Base-by-base conservation (phyloP, 768 basidiomycete species). In the Fistulinella prunicolor region DNA sequence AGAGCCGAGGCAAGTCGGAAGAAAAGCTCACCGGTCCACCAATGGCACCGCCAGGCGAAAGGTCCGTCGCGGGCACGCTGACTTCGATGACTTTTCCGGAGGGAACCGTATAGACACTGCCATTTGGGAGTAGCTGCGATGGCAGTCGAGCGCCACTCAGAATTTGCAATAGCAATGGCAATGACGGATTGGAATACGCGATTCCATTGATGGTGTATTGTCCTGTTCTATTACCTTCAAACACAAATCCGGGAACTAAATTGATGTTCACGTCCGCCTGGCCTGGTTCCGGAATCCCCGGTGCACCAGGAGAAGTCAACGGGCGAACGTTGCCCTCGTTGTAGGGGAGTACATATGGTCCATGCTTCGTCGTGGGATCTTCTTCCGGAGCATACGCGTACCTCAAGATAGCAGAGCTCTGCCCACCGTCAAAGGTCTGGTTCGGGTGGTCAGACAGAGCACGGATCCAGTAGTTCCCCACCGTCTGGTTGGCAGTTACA, bases 391-490 rank as follows among this genome's bases (percentile, higher is more conserved):
- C 65, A 24, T 57, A 61, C 10, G 13, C 19, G 32, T 63, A 61
- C 29, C 55, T 53, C 30, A 62, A 10, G n/a, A 61, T 56, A 20
- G 57, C 60, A 9, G 50, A 56, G 23, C 21, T 47, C 23, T 44
- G 35, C n/a, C 61, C 51, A 34, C 68, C 70, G 8, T 72, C 70
- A 9, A 66, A 54, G 0, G 70, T 69, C 13, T 70, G 68, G 29
- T 70, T 63, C 2, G 32, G 14, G 3, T 44, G 14, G 39, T 10
- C 35, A 0, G 51, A 36, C 21, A 57, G 19, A 1, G 48, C 50
- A 28, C 49, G 50, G 28, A 54, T 47, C 47, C 64, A 79, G 45
- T 79, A 79, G 57, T 79, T 79, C n/a, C 38, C 54, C 20, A 70
- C 36, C 0, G 65, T 55, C 36, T 73, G 63, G 51, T 72, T 66